Evolutionary conservation across 768 basidiomycete species (phyloP).

Genomic region (Mycena vulgaris): DNA sequence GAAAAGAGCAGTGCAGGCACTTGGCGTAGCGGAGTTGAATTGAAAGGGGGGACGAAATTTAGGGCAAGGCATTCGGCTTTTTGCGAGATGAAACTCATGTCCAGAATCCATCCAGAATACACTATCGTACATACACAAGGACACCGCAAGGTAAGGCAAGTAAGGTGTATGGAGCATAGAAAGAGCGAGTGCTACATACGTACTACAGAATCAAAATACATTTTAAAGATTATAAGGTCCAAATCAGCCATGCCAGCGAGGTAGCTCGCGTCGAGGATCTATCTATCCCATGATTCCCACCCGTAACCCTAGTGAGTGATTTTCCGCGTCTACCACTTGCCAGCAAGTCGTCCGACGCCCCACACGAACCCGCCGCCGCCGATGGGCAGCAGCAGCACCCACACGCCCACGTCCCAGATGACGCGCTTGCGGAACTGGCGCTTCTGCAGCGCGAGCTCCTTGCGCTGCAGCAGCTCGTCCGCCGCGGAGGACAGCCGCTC

Average conservation of each 20-base stretch:
- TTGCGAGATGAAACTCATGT: no score
- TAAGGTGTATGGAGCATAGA: background rate
- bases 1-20: no score
- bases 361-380: conserved; percentile 71
- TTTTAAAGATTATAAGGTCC: conserved; percentile 20
- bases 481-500: conserved; percentile 45
- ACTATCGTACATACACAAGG: conserved; percentile 1
- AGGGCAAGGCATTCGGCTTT: no score
- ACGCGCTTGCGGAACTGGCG: conserved; percentile 80
- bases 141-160: background rate
- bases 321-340: conserved; percentile 62
- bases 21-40: no score
- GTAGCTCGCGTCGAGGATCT: conserved; percentile 24
- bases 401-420: conserved; percentile 88
- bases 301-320: background rate
- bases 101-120: no score
- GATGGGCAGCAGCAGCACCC: conserved; percentile 77
- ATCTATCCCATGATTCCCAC: background rate
- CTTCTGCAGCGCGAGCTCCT: conserved; percentile 88
- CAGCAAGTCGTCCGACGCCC: conserved; percentile 66
- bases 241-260: conserved; percentile 22
- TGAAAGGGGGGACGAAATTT: no score
- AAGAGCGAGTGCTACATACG: background rate
- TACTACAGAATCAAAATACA: conserved; percentile 17
- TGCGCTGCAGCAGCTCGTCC: conserved; percentile 86